phyloP scores from a whole-genome alignment of 495 filamentous ascomycete genomes.

The Aspergillus cristatus region DNA sequence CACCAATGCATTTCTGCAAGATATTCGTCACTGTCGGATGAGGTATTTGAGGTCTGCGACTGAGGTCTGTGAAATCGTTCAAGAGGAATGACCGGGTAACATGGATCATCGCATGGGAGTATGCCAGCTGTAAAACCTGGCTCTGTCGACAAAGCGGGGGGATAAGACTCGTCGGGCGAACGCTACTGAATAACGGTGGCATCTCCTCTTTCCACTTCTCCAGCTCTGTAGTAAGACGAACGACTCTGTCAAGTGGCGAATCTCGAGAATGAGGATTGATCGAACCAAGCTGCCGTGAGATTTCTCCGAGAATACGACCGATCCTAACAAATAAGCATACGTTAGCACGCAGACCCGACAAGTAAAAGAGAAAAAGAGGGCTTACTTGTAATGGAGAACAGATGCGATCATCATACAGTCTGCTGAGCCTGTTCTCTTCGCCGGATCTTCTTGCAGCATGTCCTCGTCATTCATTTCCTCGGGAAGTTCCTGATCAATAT shows the following conservation, averaged over 20 bases:
- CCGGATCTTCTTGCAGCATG: conserved; percentile 33
- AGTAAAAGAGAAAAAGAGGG: conserved; percentile 5
- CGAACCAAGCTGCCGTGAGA: conserved; percentile 41
- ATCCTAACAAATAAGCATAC: conserved; percentile 18
- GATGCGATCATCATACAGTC: conserved; percentile 42
- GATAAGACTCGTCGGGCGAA: conserved; percentile 37
- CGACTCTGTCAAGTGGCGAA: conserved; percentile 30
- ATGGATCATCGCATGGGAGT: conserved; percentile 46
- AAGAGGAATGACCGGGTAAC: conserved; percentile 48
- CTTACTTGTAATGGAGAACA: conserved; percentile 35
- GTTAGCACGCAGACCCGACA: neutral
- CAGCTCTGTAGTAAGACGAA: conserved; percentile 27
- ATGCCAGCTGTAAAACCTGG: conserved; percentile 43
- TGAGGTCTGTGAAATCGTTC: conserved; percentile 40
- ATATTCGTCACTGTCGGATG: conserved; percentile 23
- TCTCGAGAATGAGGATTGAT: conserved; percentile 31
- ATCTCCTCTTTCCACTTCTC: conserved; percentile 32
- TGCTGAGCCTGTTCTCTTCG: conserved; percentile 19
- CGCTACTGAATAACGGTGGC: conserved; percentile 37
- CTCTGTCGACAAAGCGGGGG: conserved; percentile 45
- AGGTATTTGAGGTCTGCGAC: conserved; percentile 23
- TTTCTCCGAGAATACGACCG: conserved; percentile 33
- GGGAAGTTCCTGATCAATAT: conserved; percentile 45
- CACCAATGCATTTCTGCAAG: conserved; percentile 35
- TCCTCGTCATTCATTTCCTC: conserved; percentile 46